Conservation (phyloP, 169 alveolate species). For the Plasmodium malariae region DNA sequence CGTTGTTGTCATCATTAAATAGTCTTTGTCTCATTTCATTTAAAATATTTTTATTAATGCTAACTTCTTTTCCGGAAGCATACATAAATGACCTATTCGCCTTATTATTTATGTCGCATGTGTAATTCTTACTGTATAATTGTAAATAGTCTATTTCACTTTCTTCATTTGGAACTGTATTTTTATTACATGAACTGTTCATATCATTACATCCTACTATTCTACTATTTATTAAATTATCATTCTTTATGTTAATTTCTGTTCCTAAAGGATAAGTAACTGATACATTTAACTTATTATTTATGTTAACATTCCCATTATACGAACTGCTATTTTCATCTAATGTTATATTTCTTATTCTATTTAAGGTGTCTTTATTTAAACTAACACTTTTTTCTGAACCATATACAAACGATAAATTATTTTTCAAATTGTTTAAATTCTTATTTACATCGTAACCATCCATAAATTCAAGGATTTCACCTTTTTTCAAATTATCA, state of each 20-base stretch:
- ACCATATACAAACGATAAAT: constrained; percentile 12
- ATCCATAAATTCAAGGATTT: constrained; percentile 21
- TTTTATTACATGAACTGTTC: constrained; percentile 1
- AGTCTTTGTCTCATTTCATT: constrained; percentile 11
- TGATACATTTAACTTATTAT: background rate
- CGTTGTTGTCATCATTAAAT: constrained; percentile 12
- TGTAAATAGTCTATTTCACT: background rate
- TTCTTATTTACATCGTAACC: background rate
- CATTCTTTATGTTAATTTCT: background rate
- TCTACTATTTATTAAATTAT: no score
- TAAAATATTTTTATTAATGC: constrained; percentile 8
- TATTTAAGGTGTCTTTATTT: constrained; percentile 18
- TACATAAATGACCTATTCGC: constrained; percentile 2
- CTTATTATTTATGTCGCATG: background rate
- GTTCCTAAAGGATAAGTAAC: no score
- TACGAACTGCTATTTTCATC: background rate
- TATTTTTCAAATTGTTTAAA: background rate
- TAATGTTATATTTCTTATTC: constrained; percentile 8
- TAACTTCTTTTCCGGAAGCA: constrained; percentile 21
- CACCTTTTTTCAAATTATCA: no score
- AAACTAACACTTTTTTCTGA: constrained; percentile 21
- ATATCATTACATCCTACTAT: no score
- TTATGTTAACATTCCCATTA: background rate
- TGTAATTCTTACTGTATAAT: background rate
- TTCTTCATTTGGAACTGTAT: background rate